These are phyloP conservation scores for Fusarium armeniacum DNA, from an alignment of 2,329 filamentous ascomycete species.

Conservation along the genomic window DNA sequence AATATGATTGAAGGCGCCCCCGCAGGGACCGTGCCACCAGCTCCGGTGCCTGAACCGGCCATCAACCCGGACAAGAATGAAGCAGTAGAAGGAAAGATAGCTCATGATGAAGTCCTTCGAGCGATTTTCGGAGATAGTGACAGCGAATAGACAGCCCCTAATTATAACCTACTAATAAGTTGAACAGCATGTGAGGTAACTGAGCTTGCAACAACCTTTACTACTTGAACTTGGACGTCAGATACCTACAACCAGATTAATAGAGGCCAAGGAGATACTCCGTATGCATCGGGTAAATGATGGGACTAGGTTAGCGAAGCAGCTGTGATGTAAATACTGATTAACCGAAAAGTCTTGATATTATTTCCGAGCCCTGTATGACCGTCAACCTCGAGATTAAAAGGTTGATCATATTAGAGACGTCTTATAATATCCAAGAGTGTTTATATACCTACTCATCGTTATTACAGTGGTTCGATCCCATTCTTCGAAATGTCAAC, in stretches of 20 bases:
- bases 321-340: slow-evolving; percentile 8
- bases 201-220: background rate
- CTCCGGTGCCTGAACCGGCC: slow-evolving; percentile 47
- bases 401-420: background rate
- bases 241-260: background rate
- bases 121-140: slow-evolving; percentile 94
- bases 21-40: slow-evolving; percentile 9
- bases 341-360: slow-evolving; percentile 10
- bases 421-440: no score
- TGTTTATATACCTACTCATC: no score
- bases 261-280: background rate
- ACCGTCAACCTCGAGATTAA: background rate
- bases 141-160: slow-evolving; percentile 65
- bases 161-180: slow-evolving; percentile 1
- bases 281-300: slow-evolving; percentile 4
- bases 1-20: slow-evolving; percentile 36
- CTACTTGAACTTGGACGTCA: no score
- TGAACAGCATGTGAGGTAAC: background rate
- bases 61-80: slow-evolving; percentile 78
- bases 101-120: slow-evolving; percentile 85
- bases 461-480: background rate
- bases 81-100: slow-evolving; percentile 75
- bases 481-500: background rate
- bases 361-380: background rate
- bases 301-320: background rate